phyloP scores from a whole-genome alignment of 176 grass and related monocot species.

The Puccinellia tenuiflora region DNA sequence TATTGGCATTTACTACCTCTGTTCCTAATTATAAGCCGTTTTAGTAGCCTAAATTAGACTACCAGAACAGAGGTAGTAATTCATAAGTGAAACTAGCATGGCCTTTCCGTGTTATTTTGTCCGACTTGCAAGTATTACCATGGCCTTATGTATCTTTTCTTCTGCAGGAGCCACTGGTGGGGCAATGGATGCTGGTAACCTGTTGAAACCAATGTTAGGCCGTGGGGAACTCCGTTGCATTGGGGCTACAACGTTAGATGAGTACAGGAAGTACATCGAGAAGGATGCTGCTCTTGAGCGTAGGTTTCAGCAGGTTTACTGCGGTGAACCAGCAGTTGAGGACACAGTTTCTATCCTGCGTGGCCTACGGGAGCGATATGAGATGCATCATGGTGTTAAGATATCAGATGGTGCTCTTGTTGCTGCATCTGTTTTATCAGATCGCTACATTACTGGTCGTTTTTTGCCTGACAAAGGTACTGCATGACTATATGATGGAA shows the following conservation, averaged over 20 bases:
- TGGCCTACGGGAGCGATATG: conserved; percentile 77
- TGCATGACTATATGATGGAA: not conserved
- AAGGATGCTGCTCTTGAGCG: conserved; percentile 95
- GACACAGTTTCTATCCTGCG: conserved; percentile 82
- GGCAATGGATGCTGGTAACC: conserved; percentile 87
- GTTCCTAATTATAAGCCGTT: no score
- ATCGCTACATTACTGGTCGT: conserved; percentile 89
- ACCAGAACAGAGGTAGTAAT: no score
- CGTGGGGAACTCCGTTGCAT: conserved; percentile 88
- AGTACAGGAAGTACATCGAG: conserved; percentile 96
- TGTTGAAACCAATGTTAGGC: conserved; percentile 92
- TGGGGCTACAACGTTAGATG: conserved; percentile 92
- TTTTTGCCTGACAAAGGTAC: conserved; percentile 98
- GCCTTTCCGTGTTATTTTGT: not conserved
- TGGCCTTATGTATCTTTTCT: not conserved
- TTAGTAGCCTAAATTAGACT: no score
- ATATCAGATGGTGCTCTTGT: conserved; percentile 95
- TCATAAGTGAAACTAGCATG: not conserved
- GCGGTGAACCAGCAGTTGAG: conserved; percentile 78
- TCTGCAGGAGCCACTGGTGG: conserved; percentile 69
- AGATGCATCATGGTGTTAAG: conserved; percentile 91
- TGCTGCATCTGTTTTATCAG: conserved; percentile 70
- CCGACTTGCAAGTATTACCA: not conserved
- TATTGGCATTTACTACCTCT: not conserved
- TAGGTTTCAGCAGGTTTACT: conserved; percentile 95